Percentiles rank a stretch among this genome's conserved stretches.
These are phyloP conservation scores for Tuber melanosporum DNA, from an alignment of 495 filamentous ascomycete species.

Conservation along the genomic window DNA sequence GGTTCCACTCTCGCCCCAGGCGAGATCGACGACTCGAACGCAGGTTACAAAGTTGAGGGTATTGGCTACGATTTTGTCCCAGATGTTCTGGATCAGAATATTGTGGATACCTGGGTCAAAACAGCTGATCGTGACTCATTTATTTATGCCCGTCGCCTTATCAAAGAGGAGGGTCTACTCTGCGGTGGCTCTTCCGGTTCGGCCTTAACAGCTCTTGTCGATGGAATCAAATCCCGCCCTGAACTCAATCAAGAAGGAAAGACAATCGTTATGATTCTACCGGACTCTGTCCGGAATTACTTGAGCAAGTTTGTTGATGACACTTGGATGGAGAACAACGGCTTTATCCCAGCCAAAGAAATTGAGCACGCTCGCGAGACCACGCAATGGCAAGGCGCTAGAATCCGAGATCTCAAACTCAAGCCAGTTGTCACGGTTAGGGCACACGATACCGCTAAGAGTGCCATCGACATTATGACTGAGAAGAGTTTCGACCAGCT, in stretches of 20 bases:
- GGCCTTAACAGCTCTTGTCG: constrained; percentile 77
- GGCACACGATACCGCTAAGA: constrained; percentile 60
- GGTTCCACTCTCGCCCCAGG: constrained; percentile 79
- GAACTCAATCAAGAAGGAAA: constrained; percentile 34
- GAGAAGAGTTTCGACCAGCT: constrained; percentile 96
- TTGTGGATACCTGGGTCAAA: constrained; percentile 96
- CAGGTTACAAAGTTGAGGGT: constrained; percentile 93
- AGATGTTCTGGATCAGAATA: constrained; percentile 73
- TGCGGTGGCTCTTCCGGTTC: constrained; percentile 93
- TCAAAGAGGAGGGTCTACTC: constrained; percentile 88
- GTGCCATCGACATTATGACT: constrained; percentile 92
- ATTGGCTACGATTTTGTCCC: constrained; percentile 99
- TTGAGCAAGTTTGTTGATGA: constrained; percentile 99
- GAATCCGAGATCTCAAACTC: constrained; percentile 70
- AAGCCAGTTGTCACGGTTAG: constrained; percentile 86
- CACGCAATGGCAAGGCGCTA: constrained; percentile 53
- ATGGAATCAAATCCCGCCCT: constrained; percentile 65
- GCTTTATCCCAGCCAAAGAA: constrained; percentile 59
- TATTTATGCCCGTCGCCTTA: constrained; percentile 75
- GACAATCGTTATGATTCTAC: constrained; percentile 80
- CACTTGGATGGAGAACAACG: constrained; percentile 94
- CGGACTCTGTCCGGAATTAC: constrained; percentile 94
- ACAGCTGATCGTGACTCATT: constrained; percentile 91
- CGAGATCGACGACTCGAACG: constrained; percentile 66
- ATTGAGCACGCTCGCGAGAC: constrained; percentile 24